A percentile compares a stretch with the other conserved stretches of the same genome.
Conservation (phyloP, 1,139 yeast genomes). For the Suhomyces coccinellae region DNA sequence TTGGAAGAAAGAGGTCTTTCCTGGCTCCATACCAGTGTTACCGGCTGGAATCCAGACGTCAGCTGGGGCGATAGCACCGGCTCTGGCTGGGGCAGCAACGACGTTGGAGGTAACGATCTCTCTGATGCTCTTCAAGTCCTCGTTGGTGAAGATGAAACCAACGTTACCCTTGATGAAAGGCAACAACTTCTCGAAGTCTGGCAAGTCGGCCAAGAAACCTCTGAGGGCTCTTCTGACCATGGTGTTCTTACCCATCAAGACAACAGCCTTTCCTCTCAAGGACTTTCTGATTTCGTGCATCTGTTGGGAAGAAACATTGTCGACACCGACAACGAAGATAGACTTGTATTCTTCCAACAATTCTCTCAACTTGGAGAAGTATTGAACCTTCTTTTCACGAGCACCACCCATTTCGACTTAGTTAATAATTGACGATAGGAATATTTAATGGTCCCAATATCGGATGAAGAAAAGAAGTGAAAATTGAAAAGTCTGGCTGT, state of each 20-base stretch:
- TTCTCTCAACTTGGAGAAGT: constrained; percentile 93
- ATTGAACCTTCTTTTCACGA: constrained; percentile 96
- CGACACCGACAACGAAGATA: constrained; percentile 98
- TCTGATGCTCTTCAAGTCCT: constrained; percentile 88
- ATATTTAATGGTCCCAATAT: constrained; percentile 74
- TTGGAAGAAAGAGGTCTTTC: constrained; percentile 99
- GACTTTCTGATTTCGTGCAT: constrained; percentile 99
- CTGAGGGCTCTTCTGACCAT: constrained; percentile 99
- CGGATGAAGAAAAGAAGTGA: constrained; percentile 2
- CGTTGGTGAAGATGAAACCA: constrained; percentile 99
- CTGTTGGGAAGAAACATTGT: constrained; percentile 99
- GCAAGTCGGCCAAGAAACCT: constrained; percentile 89
- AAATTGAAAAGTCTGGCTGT: constrained; percentile 3
- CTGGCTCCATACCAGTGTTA: constrained; percentile 99
- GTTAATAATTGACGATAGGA: constrained; percentile 72
- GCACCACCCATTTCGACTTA: constrained; percentile 99
- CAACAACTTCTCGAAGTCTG: constrained; percentile 92
- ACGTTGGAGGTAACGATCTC: constrained; percentile 84
- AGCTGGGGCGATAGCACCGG: constrained; percentile 99
- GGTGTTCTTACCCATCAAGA: constrained; percentile 99
- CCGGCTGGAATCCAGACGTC: constrained; percentile 98
- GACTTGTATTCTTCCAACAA: constrained; percentile 96
- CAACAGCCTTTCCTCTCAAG: constrained; percentile 91
- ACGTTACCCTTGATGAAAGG: constrained; percentile 97
- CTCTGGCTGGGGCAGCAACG: constrained; percentile 99